phyloP scores from a whole-genome alignment of 495 filamentous ascomycete genomes.

The Penicillium atrosanguineum region DNA sequence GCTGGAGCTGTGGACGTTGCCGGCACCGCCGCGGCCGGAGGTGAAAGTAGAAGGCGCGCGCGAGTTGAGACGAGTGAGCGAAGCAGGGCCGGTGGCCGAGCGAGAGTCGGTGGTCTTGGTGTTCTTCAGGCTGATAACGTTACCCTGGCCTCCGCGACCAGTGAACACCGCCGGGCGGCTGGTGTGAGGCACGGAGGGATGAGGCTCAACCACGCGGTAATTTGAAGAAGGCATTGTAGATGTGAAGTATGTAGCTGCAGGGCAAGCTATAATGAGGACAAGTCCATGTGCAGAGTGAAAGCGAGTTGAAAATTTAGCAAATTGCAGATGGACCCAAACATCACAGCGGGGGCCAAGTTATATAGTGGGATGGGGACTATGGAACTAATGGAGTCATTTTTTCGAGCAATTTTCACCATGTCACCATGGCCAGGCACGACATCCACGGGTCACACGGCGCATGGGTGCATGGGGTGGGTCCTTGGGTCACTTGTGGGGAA shows the following conservation, averaged over 20 bases:
- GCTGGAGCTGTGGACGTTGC: conserved; percentile 70
- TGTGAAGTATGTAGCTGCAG: conserved; percentile 12
- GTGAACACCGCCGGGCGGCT: conserved; percentile 62
- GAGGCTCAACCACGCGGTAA: conserved; percentile 76
- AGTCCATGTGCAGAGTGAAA: conserved; percentile 18
- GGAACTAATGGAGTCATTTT: conserved; percentile 15
- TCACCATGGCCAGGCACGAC: conserved; percentile 19
- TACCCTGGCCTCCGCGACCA: conserved; percentile 87
- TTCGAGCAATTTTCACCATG: neutral
- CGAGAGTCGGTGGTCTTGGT: conserved; percentile 53
- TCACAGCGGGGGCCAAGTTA: conserved; percentile 11
- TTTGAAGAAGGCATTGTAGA: conserved; percentile 32
- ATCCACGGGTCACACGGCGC: conserved; percentile 29
- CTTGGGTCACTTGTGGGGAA: conserved; percentile 9
- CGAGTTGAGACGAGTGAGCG: conserved; percentile 44
- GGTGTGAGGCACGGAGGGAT: conserved; percentile 66
- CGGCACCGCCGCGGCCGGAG: conserved; percentile 84
- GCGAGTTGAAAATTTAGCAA: conserved; percentile 1
- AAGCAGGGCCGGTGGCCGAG: conserved; percentile 55
- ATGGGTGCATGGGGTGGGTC: conserved; percentile 11
- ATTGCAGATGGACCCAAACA: conserved; percentile 1
- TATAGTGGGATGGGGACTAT: conserved; percentile 17
- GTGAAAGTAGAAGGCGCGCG: conserved; percentile 53
- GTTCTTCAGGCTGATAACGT: conserved; percentile 68
- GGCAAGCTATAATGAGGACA: conserved; percentile 17